phyloP scores from a whole-genome alignment of 352 stramenopile species.

The Globisporangium cystogenes region DNA sequence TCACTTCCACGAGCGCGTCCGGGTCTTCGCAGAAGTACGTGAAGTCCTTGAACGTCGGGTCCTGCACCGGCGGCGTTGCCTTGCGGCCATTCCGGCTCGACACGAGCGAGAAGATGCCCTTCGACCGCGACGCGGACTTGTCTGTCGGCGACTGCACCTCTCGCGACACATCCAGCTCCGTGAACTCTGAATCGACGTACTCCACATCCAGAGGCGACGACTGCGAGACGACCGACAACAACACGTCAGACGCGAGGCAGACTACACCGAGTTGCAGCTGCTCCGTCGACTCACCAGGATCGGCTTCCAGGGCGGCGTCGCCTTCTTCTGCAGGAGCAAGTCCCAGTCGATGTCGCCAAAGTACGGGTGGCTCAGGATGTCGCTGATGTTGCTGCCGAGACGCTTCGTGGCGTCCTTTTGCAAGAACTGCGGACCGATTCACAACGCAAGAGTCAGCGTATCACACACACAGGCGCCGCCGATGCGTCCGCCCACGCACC shows the following conservation, averaged over 20 bases:
- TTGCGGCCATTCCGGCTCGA: conserved; percentile 65
- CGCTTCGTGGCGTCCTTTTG: conserved; percentile 86
- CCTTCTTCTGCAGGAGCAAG: conserved; percentile 76
- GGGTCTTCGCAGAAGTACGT: conserved; percentile 89
- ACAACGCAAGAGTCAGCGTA: neutral
- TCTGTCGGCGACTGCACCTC: conserved; percentile 85
- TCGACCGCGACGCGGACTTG: conserved; percentile 63
- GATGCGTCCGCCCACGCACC: conserved; percentile 21
- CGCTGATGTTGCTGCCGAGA: conserved; percentile 83
- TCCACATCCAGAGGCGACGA: conserved; percentile 80
- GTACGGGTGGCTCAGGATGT: conserved; percentile 80
- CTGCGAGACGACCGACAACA: conserved; percentile 15
- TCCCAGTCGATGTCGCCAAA: conserved; percentile 84
- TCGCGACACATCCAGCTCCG: conserved; percentile 71
- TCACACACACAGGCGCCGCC: neutral
- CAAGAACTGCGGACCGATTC: conserved; percentile 38
- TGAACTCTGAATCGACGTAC: conserved; percentile 86
- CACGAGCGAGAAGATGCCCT: conserved; percentile 80
- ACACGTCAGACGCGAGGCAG: neutral
- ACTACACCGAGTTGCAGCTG: neutral
- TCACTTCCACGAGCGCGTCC: conserved; percentile 78
- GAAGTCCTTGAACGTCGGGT: conserved; percentile 88
- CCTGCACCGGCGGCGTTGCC: conserved; percentile 66
- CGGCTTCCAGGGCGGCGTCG: conserved; percentile 83
- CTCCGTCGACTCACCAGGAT: conserved; percentile 35